Evolutionary conservation across 345 rosid species (phyloP).

Genomic region (Sisymbrium irio): DNA sequence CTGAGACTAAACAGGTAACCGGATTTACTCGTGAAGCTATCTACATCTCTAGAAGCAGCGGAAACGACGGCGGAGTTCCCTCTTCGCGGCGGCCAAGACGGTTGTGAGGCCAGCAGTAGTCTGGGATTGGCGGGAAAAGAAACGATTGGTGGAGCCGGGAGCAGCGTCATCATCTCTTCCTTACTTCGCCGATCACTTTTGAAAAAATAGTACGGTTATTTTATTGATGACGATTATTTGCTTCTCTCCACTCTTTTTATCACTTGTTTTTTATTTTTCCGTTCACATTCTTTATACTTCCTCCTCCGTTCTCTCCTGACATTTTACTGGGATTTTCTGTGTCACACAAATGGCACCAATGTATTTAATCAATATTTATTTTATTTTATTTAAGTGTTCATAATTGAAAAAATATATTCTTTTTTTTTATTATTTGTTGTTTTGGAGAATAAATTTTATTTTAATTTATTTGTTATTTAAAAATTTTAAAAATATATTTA

Average conservation of each 20-base stretch:
- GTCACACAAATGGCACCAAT: conserved; percentile 29
- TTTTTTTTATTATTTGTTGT: no score
- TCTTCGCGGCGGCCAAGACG: conserved; percentile 17
- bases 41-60: conserved; percentile 43
- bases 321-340: conserved; percentile 12
- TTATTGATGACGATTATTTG: neutral
- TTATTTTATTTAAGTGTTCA: no score
- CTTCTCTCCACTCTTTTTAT: no score
- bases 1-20: conserved; percentile 75
- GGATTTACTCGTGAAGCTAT: conserved; percentile 77
- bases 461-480: no score
- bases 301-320: neutral
- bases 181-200: neutral
- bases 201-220: neutral
- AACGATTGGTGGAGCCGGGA: conserved; percentile 31
- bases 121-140: conserved; percentile 45
- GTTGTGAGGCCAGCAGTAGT: neutral
- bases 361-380: neutral
- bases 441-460: no score
- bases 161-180: conserved; percentile 31
- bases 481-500: no score
- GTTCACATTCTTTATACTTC: conserved; percentile 33
- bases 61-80: conserved; percentile 23
- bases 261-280: neutral
- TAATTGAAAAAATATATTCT: no score